Evolutionary conservation across 148 eudicot genomes (phyloP), one percentile per base, ranked within the genome.

Genomic region (Polygonum aviculare): DNA sequence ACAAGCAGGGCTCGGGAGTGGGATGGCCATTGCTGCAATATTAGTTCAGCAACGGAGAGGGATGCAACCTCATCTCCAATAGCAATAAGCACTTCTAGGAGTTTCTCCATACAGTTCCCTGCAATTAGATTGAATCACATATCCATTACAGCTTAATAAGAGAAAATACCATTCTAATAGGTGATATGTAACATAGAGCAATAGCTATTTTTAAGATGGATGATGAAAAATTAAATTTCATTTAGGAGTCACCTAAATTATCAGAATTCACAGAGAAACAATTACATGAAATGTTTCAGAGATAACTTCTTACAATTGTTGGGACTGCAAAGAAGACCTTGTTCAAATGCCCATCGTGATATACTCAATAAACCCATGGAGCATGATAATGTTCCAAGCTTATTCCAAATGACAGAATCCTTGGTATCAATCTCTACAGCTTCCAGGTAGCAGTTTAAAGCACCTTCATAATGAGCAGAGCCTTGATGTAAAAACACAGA

Each of bases 91-190:
- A 95, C 96, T 87, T 95, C 99, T 80, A 95, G 77, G 36, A 95
- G 94, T 81, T 95, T 95, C 87, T 95, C 99, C 99, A 93, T 95
- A 84, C 97, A 95, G 80, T 95, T 95, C 99, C 99, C 99, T 95
- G 81, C 78, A 84, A 72, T 44, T 67, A 67, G 40, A 60, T 22
- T 31, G 69, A 35, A 31, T 26, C 69, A 60, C 69, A 21, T 67
- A 67, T 35, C 44, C 44, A 38, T 41, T 35, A 45, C 14, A 38
- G 38, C 14, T 67, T 67, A 67, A 67, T 44, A 22, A 67, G 45
- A 16, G 45, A 14, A 35, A 36, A 36, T 33, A 36, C 72, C 70
- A 67, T 16, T 12, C 72, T 38, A 67, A 38, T 14, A 62, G 69
- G 38, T 22, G 16, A 67, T 67, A 67, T 67, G 38, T 22, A 38